Percentiles rank a stretch among this genome's conserved stretches.
Conservation (phyloP, 139 green algal species). For the Chlorella ohadii region DNA sequence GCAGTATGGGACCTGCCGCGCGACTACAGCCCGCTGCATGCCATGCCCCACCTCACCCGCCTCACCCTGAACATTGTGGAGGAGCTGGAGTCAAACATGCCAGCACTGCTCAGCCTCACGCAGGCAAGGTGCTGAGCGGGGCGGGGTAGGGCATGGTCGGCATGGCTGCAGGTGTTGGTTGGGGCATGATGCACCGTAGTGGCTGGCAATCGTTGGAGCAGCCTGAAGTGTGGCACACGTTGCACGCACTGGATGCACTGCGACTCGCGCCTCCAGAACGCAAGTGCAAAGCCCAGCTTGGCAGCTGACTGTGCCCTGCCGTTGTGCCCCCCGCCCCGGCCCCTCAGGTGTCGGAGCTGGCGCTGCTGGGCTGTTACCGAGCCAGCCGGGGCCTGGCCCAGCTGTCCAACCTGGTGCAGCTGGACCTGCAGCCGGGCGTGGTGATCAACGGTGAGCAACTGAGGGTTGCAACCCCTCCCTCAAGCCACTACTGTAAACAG, state of each 20-base stretch:
- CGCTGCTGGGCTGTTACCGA: constrained; percentile 20
- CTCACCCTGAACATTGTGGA: constrained; percentile 28
- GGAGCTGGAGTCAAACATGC: constrained; percentile 9
- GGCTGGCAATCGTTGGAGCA: too few species aligned
- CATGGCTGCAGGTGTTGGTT: too few species aligned
- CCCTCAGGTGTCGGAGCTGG: constrained; percentile 11
- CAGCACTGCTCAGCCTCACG: not conserved
- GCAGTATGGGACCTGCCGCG: not conserved
- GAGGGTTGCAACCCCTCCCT: too few species aligned
- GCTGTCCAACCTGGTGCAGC: constrained; percentile 23
- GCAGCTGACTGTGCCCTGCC: too few species aligned
- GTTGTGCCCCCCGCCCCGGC: too few species aligned
- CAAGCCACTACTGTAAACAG: too few species aligned
- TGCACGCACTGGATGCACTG: too few species aligned
- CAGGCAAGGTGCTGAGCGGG: not conserved
- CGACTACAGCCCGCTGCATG: constrained; percentile 19
- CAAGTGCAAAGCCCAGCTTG: too few species aligned
- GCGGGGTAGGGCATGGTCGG: not conserved
- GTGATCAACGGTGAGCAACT: not conserved
- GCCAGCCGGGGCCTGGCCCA: not conserved
- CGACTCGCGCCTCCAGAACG: too few species aligned
- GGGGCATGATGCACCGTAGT: too few species aligned
- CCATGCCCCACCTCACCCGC: constrained; percentile 23
- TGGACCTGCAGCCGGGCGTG: constrained; percentile 7
- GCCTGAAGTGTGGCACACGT: too few species aligned